Base-by-base conservation (phyloP, 2,329 filamentous ascomycete species). In the Cercospora zeina region DNA sequence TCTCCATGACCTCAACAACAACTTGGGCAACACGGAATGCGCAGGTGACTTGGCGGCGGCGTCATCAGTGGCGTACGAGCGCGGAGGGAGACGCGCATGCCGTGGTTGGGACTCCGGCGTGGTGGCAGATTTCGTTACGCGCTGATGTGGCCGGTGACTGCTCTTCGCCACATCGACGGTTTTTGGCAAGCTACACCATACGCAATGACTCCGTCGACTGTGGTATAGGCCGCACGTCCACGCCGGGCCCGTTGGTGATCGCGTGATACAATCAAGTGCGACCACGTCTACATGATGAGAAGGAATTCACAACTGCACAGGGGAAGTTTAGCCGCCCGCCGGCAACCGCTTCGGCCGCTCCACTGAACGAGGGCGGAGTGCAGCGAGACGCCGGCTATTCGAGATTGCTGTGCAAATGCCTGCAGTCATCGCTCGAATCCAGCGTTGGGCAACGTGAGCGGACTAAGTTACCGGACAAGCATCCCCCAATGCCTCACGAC, bases 231-330 rank as follows among this genome's bases (percentile, higher is more conserved):
- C 42, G 21, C 14, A 24, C 13, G 42, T 49, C 42, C 21, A 49
- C 24, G 42, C 21, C 42, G 27, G 42, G 21, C 13, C 21, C 21
- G 21, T 49, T 27, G 42, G 8, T 49, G 13, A n/a, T n/a, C n/a
- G 42, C 42, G 42, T 27, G 21, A 3, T 27, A 27, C 24, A 27
- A 27, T 6, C 42, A 49, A 9, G 42, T 49, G 42, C 21, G 42
- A 49, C 42, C 42, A 49, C 42, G 42, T 24, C 21, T 27, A 49
- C 42, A 49, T 49, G 13, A 49, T 49, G 13, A 49, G 42, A 49
- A 27, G 21, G 27, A 19, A 49, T 49, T 27, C 24, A 27, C 24
- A 27, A 27, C 24, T n/a, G n/a, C 42, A 8, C 21, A 31, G 5
- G 4, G 42, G 21, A 14, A 8, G 19, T 49, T 49, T 49, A 27